Base-by-base conservation (phyloP, 2,329 filamentous ascomycete species). In the Fusarium sterilihyphosum region DNA sequence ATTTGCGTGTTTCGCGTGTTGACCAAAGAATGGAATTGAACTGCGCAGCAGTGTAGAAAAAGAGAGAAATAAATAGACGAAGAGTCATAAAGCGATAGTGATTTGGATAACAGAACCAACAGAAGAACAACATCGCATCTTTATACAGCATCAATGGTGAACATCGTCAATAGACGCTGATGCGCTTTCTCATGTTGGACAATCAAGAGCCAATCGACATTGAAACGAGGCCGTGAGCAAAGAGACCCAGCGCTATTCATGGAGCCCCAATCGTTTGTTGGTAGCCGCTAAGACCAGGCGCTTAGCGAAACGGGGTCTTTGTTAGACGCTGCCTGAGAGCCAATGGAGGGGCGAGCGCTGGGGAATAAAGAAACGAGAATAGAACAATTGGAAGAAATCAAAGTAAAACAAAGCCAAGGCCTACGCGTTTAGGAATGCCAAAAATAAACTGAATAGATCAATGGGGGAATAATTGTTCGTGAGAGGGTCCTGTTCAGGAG, bases 251-350 rank as follows among this genome's bases (percentile, higher is more conserved):
- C 43, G 71, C 26, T 13, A 67, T 72, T 18, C 47, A 37, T 41
- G 22, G 47, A 57, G 31, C 60, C 47, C 76, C 76, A 78, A 78
- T 78, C 74, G 64, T 70, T 75, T 72, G 63, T 65, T 35, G 16
- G 60, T 63, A 65, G 74, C 58, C 65, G 73, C 73, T 62, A n/a
- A 47, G n/a, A 24, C 26, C 46, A 43, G 59, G 76, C 76, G 76
- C 76, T 77, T 78, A 78, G 70, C 70, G 76, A 78, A 78, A 78
- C 76, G 33, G 47, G 33, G 47, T 12, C 64, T 65, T 61, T 62
- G 59, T 65, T 72, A 61, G 59, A 67, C 71, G 71, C 71, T 11
- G 54, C 29, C 1, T 5, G 13, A 71, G 26, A 71, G 24, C 68
- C 68, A 71, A 71, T 71, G 49, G 61, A 43, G 24, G 38, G n/a